Evolutionary conservation across 805 yeast genomes (phyloP), one percentile per base, ranked within the genome.

Genomic region (Myxozyma kluyveri): DNA sequence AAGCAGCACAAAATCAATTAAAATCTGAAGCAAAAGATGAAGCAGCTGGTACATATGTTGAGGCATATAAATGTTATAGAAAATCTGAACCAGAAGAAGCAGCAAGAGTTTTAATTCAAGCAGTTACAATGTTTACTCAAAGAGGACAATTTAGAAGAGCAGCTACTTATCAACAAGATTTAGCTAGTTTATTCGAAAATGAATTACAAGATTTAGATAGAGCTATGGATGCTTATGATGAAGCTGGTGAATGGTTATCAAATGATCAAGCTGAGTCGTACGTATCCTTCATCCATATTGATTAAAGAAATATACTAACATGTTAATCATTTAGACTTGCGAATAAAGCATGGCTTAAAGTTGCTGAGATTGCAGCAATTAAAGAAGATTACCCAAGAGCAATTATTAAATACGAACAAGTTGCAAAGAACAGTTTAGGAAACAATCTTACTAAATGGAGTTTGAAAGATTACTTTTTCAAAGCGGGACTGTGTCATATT

Each of bases 61-160:
- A 91, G 64, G 96, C 96, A 0, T 93, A 81, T 73, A 93, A 93
- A 65, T 81, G 90, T 32, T 93, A 79, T 71, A 83, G 85, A 63
- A 75, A 81, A 39, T 84, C 82, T 49, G 82, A 84, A 32, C 93
- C 89, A 2, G 74, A 59, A 45, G 86, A 81, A 47, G 95, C 95
- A 6, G 96, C 89, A 3, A 77, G 83, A 47, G 81, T 88, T 3
- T 74, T 93, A 57, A 77, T 79, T 51, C 78, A 78, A 61, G 96
- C 98, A 0, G 83, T 91, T 54, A 83, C 81, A 57, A 77, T 88
- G 65, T 91, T 90, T 69, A 88, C 96, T 1, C 77, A 81, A 57
- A 82, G 87, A 61, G 99, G 99, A 10, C 96, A 91, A 68, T 93
- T 93, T 72, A 82, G 99, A 67, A 78, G 98, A 68, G 96, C 96